Evolutionary conservation across 129 eudicot genomes (phyloP), one percentile per base, ranked within the genome.

Genomic region (Tagetes erecta): DNA sequence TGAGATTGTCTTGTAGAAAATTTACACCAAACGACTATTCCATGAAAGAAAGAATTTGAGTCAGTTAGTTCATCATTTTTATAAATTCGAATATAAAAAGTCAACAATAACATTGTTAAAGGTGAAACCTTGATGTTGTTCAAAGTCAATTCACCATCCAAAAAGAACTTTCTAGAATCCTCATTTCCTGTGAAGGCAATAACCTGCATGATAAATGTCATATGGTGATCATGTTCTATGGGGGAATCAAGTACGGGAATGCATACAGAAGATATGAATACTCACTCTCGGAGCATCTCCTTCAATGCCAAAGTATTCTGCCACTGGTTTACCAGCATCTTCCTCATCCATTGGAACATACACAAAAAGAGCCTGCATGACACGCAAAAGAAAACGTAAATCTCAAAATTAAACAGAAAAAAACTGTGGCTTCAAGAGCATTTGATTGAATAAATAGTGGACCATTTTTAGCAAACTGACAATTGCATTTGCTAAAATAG

Each of bases 1-100:
- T 87, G 37, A 95, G 94, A 79, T 88, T 91, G 83, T 85, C 99
- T 76, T 84, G 89, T 10, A 95, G 27, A 68, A 95, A 88, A 51
- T 84, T 75, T 70, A 82, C 87, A 27, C 83, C 90, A 73, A 95
- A 88, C 36, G 71, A 82, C 99, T 95, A 64, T 35, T 55, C 13
- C 56, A 37, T 37, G n/a, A 71, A 63, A 71, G 45, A 36, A 69
- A 33, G 45, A 13, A 45, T 20, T 6, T n/a, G 20, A 12, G 62
- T 40, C 53, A 73, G 67, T 36, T 20, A 35, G 44, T 52, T 53
- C 55, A 71, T 62, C 33, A 1, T 39, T 64, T 27, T 2, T 41
- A 64, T 3, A 38, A 40, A 45, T 41, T 41, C 0, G 11, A 36
- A 55, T 56, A 44, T 36, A 72, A 20, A 64, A 13, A 20, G 8